These are phyloP conservation scores for Sordariomycetes sp. DNA, from an alignment of 2,329 filamentous ascomycete species.

Conservation along the genomic window DNA sequence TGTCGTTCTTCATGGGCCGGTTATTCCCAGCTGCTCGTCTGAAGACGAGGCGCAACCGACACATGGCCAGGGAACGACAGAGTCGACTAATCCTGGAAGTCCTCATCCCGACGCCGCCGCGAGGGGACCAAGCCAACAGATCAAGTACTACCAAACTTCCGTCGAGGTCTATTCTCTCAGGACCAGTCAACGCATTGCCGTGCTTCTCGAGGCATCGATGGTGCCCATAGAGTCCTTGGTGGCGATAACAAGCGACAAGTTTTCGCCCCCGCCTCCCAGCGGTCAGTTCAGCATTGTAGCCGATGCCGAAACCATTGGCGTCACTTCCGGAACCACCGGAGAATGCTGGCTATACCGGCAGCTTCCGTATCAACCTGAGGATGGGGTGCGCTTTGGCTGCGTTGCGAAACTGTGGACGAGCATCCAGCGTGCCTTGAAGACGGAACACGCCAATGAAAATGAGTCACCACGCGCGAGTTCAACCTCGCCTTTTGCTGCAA, in stretches of 20 bases:
- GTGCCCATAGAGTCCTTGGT: constrained; percentile 39
- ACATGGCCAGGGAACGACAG: not conserved
- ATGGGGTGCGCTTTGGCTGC: constrained; percentile 41
- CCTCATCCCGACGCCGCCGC: constrained; percentile 24
- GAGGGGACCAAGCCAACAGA: constrained; percentile 14
- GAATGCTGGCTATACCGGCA: constrained; percentile 71
- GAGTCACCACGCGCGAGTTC: constrained; percentile 23
- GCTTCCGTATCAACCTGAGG: constrained; percentile 25
- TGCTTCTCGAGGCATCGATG: constrained; percentile 58
- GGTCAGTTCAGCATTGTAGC: constrained; percentile 65
- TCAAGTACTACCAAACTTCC: constrained; percentile 67
- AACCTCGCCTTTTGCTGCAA: constrained; percentile 21
- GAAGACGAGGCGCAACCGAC: constrained; percentile 8
- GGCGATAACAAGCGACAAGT: constrained; percentile 48
- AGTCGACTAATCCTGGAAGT: constrained; percentile 2
- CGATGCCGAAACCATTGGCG: constrained; percentile 55
- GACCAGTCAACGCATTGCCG: constrained; percentile 57
- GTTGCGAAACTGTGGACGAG: constrained; percentile 88
- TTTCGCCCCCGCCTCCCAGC: constrained; percentile 54
- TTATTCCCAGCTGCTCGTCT: constrained; percentile 29
- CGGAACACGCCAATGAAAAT: constrained; percentile 31
- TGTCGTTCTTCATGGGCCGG: constrained; percentile 67
- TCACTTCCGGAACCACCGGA: constrained; percentile 72
- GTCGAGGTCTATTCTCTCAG: constrained; percentile 81
- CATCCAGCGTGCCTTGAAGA: constrained; percentile 48